Conservation (phyloP, 257 asterid genomes). For the Solanum chmielewskii region DNA sequence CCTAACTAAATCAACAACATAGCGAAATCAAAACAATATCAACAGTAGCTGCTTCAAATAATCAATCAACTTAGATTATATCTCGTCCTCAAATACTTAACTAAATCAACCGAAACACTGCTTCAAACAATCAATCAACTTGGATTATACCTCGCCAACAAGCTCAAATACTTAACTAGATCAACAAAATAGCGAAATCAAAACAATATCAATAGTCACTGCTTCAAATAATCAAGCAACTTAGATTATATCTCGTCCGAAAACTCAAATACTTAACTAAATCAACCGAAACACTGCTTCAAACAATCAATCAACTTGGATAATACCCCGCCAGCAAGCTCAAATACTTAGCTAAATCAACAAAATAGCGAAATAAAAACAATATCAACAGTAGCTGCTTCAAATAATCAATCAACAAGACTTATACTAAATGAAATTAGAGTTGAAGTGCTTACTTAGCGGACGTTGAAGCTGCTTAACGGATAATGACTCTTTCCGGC, state of each 20-base stretch:
- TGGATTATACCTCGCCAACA: no score
- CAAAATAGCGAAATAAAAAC: neutral
- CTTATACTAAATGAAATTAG: no score
- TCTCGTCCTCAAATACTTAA: no score
- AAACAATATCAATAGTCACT: neutral
- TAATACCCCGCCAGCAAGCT: neutral
- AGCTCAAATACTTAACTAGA: no score
- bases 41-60: neutral
- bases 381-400: neutral
- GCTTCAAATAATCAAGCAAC: neutral
- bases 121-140: no score
- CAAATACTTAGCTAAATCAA: neutral
- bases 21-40: neutral
- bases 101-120: no score
- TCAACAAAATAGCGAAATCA: no score
- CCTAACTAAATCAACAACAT: neutral
- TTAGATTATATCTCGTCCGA: neutral
- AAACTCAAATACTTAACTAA: neutral
- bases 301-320: neutral
- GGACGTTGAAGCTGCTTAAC: slow-evolving; percentile 78
- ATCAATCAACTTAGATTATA: neutral
- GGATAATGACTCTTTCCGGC: slow-evolving; percentile 48
- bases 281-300: neutral
- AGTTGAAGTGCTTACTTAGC: slow-evolving; percentile 23
- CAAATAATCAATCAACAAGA: neutral